A percentile compares a stretch with the other conserved stretches of the same genome.
Evolutionary conservation across 495 filamentous ascomycete species (phyloP).

Genomic region (Bryoglossum gracile): DNA sequence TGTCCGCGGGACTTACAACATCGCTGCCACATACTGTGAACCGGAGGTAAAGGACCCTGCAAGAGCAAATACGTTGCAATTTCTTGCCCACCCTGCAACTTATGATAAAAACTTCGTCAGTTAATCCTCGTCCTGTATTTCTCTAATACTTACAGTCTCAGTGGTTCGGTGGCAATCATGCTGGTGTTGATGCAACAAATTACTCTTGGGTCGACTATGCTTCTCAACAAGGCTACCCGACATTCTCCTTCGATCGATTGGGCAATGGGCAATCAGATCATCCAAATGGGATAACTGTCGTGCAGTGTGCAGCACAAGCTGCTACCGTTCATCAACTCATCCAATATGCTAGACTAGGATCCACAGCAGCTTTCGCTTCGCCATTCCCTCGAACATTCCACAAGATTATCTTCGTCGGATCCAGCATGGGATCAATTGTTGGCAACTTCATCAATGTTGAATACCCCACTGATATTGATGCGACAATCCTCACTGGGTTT

Average conservation of each 20-base stretch:
- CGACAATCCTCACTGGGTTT: conserved; percentile 20
- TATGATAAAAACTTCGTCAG: too few relatives aligned
- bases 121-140: too few relatives aligned
- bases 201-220: conserved; percentile 30
- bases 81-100: too few relatives aligned
- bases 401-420: conserved; percentile 20
- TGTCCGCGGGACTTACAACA: too few relatives aligned
- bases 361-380: background rate
- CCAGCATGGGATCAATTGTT: conserved; percentile 25
- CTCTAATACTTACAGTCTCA: too few relatives aligned
- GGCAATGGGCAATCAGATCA: conserved; percentile 31
- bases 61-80: too few relatives aligned
- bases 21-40: too few relatives aligned
- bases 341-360: too few relatives aligned
- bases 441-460: conserved; percentile 11
- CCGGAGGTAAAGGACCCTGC: too few relatives aligned
- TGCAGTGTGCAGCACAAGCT: conserved; percentile 31
- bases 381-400: conserved; percentile 10
- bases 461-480: conserved; percentile 22
- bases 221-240: conserved; percentile 30
- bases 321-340: conserved; percentile 31
- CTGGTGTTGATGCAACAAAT: too few relatives aligned
- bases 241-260: conserved; percentile 38
- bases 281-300: conserved; percentile 30
- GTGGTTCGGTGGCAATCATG: too few relatives aligned